Evolutionary conservation across 768 basidiomycete species (phyloP).

Genomic region (Galerina marginata): DNA sequence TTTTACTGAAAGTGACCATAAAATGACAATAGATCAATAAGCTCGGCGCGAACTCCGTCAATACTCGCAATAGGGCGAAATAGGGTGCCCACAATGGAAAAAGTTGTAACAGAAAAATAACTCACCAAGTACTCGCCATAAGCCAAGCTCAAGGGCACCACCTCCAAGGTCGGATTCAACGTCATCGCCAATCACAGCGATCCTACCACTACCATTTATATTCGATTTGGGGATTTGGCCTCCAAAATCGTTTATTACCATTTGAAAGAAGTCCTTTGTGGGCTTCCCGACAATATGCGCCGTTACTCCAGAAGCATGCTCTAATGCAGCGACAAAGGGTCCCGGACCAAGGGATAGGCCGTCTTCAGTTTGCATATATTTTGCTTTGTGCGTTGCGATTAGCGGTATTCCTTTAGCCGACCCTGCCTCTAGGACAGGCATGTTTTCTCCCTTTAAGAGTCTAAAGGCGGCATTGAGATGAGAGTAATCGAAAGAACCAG

Average conservation of each 20-base stretch:
- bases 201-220: slow-evolving; percentile 27
- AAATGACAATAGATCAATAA: slow-evolving; percentile 14
- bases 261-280: slow-evolving; percentile 59
- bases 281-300: slow-evolving; percentile 73
- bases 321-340: slow-evolving; percentile 69
- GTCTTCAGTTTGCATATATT: slow-evolving; percentile 52
- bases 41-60: slow-evolving; percentile 1
- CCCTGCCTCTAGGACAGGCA: slow-evolving; percentile 8
- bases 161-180: slow-evolving; percentile 65
- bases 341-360: slow-evolving; percentile 72
- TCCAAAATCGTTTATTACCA: slow-evolving; percentile 49
- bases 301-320: slow-evolving; percentile 51
- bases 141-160: slow-evolving; percentile 61
- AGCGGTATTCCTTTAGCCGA: slow-evolving; percentile 35
- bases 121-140: slow-evolving; percentile 70
- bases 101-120: neutral
- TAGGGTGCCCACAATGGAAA: neutral
- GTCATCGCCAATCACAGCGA: slow-evolving; percentile 73
- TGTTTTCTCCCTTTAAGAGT: slow-evolving; percentile 53
- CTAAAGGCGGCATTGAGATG: slow-evolving; percentile 71
- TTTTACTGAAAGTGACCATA: slow-evolving; percentile 44
- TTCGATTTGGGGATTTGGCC: neutral
- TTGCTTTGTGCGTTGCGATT: slow-evolving; percentile 65
- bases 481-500: slow-evolving; percentile 53
- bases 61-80: neutral